Percentiles rank a stretch among this genome's conserved stretches.
phyloP scores from a whole-genome alignment of 768 basidiomycete genomes.

The Hygrocybe coccinea region DNA sequence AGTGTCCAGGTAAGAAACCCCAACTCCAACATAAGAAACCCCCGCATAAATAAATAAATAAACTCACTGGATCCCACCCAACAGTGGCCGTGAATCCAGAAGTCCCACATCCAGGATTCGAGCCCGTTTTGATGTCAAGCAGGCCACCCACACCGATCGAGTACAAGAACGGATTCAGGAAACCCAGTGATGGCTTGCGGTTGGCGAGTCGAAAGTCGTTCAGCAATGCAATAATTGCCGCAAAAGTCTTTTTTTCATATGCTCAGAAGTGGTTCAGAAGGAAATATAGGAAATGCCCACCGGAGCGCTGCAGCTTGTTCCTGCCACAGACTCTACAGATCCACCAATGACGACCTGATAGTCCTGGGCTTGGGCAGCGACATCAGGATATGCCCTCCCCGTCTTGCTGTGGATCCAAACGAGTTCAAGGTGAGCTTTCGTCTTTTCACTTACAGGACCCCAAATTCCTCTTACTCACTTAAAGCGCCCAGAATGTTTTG shows the following conservation, averaged over 20 bases:
- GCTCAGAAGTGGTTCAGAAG: constrained; percentile 1
- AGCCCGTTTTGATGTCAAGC: constrained; percentile 54
- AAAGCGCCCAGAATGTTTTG: constrained; percentile 14
- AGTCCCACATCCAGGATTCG: constrained; percentile 55
- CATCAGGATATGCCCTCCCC: constrained; percentile 19
- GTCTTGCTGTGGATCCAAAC: too few species aligned
- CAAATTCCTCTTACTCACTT: constrained; percentile 10
- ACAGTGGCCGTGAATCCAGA: constrained; percentile 33
- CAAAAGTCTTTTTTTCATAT: constrained; percentile 41
- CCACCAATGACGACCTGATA: constrained; percentile 14
- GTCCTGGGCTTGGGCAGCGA: constrained; percentile 16
- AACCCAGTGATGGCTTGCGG: constrained; percentile 47
- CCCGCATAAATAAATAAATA: too few species aligned
- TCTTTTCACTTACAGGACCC: too few species aligned
- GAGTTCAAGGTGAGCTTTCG: too few species aligned
- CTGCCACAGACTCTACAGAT: constrained; percentile 22
- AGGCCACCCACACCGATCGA: constrained; percentile 35
- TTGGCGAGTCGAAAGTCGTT: constrained; percentile 52
- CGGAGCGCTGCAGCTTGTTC: constrained; percentile 35
- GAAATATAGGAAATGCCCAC: neutral
- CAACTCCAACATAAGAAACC: neutral
- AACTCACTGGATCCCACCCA: constrained; percentile 57
- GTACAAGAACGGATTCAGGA: constrained; percentile 63
- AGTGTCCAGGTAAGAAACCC: neutral
- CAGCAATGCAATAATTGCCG: constrained; percentile 55